Base-by-base conservation (phyloP, 148 eudicot genomes). In the Arbutus unedo region DNA sequence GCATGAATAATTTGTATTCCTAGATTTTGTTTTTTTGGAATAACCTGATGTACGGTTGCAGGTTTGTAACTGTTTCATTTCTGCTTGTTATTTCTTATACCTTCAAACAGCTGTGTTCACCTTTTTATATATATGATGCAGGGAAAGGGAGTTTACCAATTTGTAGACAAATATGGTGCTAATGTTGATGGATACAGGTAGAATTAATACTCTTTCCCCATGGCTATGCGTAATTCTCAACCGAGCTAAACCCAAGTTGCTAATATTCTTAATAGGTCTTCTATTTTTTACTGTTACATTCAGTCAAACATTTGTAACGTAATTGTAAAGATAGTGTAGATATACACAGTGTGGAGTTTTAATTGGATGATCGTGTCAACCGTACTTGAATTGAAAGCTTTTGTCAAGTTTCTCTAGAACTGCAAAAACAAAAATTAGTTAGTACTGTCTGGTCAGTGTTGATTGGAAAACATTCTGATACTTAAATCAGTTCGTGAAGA, bases 131-230 rank as follows among this genome's bases (percentile, higher is more conserved):
- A 38, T n/a, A 44, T 73, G 73, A 14, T 86, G 73, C 90, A 94
- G 98, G 99, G 99, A 49, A 96, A 96, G 94, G 99, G 99, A 62
- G 97, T 96, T 31, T 96, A 96, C 94, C 99, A 94, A 87, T 96
- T 82, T 75, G 97, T 94, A 5, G 98, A 94, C 91, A 94, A 96
- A 81, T 96, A 96, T 78, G 99, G 97, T 83, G 98, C 95, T 87
- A 95, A 95, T 85, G 97, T 95, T 9, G 98, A 93, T 78, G 99
- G 99, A 85, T 96, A 96, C 95, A 95, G 98, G 98, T 95, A 78
- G 4, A 44, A 3, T 74, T 57, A 13, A 45, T 51, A 44, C 5
- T 38, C 70, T 43, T 38, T 21, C 47, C 47, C 44, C n/a, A 4
- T 51, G 19, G 19, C 31, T 6, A 13, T 31, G 43, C 14, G 38